phyloP scores from a whole-genome alignment of 148 eudicot species.

The Polygonum maritimum region DNA sequence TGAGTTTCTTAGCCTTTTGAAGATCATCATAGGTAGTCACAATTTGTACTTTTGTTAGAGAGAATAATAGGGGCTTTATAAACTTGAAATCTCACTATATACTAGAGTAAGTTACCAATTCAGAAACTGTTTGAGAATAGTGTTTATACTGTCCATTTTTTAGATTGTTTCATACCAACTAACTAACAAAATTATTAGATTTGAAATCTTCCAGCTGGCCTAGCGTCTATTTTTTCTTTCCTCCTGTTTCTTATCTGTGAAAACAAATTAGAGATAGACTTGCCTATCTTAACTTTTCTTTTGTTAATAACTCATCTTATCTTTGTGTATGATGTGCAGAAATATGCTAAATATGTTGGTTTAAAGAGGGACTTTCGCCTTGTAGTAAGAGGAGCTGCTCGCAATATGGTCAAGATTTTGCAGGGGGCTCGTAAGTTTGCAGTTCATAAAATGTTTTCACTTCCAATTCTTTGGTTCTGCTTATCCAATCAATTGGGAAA shows the following conservation, averaged over 20 bases:
- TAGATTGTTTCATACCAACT: background rate
- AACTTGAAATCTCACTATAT: background rate
- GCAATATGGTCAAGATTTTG: constrained; percentile 79
- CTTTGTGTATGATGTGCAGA: constrained; percentile 33
- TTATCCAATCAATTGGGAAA: background rate
- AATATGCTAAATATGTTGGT: constrained; percentile 91
- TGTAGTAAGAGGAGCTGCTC: constrained; percentile 95
- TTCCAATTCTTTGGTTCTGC: background rate
- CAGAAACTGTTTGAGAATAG: background rate
- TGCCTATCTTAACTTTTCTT: background rate
- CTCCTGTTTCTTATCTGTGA: background rate
- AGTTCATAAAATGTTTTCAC: constrained; percentile 4
- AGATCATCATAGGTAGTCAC: background rate
- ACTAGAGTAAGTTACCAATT: background rate
- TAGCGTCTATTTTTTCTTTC: background rate
- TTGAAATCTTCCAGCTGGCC: background rate
- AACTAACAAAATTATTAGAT: background rate
- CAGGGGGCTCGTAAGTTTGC: constrained; percentile 68
- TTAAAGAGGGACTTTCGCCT: constrained; percentile 87
- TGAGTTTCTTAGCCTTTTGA: background rate
- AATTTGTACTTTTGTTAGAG: background rate
- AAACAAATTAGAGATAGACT: background rate
- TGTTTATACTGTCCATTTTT: background rate
- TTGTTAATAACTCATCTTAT: constrained; percentile 8
- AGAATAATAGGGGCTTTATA: background rate